A percentile compares a stretch with the other conserved stretches of the same genome.
These are phyloP conservation scores for Sporodiniella umbellata DNA, from an alignment of 371 early-diverging fungal genomes.

Conservation along the genomic window DNA sequence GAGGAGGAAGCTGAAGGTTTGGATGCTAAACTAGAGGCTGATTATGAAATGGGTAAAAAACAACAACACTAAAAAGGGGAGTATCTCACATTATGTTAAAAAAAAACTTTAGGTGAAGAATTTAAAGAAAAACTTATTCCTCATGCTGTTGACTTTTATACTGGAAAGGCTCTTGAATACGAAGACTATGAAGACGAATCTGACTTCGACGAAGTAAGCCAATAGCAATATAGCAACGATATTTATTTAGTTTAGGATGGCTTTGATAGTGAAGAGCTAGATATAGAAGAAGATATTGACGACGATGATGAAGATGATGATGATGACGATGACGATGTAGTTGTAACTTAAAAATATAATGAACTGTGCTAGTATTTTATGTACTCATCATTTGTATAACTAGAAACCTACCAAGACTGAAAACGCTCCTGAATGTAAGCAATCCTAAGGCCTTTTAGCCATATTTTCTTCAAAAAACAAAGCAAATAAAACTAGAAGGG, in stretches of 20 bases:
- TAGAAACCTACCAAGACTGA: constrained; percentile 39
- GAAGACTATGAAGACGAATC: constrained; percentile 69
- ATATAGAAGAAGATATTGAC: constrained; percentile 44
- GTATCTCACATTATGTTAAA: constrained; percentile 18
- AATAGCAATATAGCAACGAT: constrained; percentile 34
- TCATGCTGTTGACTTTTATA: constrained; percentile 96
- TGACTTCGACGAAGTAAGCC: constrained; percentile 52
- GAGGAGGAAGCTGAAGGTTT: constrained; percentile 72
- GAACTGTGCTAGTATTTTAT: neutral
- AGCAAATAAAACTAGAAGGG: too few relatives aligned
- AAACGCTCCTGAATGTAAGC: constrained; percentile 61
- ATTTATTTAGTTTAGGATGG: constrained; percentile 26
- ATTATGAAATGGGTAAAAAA: constrained; percentile 82
- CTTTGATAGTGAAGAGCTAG: constrained; percentile 57
- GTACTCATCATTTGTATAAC: neutral
- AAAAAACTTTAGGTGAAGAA: constrained; percentile 69
- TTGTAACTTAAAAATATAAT: neutral
- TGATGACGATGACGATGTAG: constrained; percentile 24
- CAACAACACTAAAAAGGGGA: constrained; percentile 25
- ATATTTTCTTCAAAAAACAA: too few relatives aligned
- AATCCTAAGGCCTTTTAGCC: too few relatives aligned
- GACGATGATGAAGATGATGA: constrained; percentile 40
- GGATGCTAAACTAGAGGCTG: constrained; percentile 81
- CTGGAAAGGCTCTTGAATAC: constrained; percentile 91
- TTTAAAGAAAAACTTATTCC: constrained; percentile 96